Base-by-base conservation (phyloP, 352 stramenopile genomes). In the Thalassiosira hispida region DNA sequence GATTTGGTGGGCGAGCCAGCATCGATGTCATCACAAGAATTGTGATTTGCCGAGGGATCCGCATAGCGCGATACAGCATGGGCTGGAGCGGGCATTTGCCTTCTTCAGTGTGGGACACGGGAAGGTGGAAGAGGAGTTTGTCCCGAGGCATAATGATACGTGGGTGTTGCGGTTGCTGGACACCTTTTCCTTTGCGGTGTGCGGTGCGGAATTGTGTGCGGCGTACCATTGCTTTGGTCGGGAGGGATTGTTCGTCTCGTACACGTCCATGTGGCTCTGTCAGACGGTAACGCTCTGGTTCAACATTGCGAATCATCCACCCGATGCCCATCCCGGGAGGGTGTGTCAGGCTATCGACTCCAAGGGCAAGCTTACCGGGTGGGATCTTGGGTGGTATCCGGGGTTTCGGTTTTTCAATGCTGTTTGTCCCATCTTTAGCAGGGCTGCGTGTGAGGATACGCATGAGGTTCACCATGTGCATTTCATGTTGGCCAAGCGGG, bases 21-120 rank as follows among this genome's bases (percentile, higher is more conserved):
- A 88, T 77, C 57, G 73, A 4, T 77, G 74, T 51, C 81, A 88
- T 74, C 81, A 88, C 64, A 88, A 88, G 42, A 55, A 84, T 61
- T 88, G 81, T 44, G 81, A 88, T 62, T 20, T 73, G 27, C 56
- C 65, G 0, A 47, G 69, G 16, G 81, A 88, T 84, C 81, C 81
- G 18, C 81, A 88, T 52, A 82, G 68, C 18, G 51, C 81, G 20
- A 60, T 80, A 31, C 20, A 77, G 60, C 64, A 68, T 29, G 77
- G 81, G 25, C 77, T 68, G 2, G 81, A 85, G 38, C 52, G 53
- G 23, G 81, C 78, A 27, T 84, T 85, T 72, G 59, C 56, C 1
- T 86, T 88, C 63, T 85, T 85, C 61, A 71, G 35, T 49, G n/a
- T 51, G 56, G 44, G 29, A 42, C 25, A 46, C 35, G 25, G 59